These are phyloP conservation scores for Drosera spatulata DNA, from an alignment of 179 eudicot genomes.

Conservation along the genomic window DNA sequence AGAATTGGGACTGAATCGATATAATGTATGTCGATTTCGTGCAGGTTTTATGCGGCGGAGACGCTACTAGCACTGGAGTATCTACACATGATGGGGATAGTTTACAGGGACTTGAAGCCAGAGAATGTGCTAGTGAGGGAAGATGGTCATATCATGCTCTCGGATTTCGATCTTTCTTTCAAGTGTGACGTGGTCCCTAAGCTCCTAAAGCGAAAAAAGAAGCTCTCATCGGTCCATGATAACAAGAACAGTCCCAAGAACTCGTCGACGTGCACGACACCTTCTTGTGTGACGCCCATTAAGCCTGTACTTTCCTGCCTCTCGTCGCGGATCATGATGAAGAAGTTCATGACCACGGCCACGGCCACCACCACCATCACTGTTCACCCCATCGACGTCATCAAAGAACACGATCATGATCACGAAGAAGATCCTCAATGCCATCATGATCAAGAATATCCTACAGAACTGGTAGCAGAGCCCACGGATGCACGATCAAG, in stretches of 20 bases:
- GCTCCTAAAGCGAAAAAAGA: conserved; percentile 27
- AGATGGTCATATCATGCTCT: no score
- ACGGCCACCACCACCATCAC: conserved; percentile 25
- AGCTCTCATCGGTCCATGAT: conserved; percentile 2
- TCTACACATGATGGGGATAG: conserved; percentile 73
- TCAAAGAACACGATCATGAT: not conserved
- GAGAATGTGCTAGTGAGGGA: no score
- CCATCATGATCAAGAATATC: not conserved
- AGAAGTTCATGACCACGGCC: conserved; percentile 6
- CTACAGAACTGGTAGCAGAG: conserved; percentile 57
- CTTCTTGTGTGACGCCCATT: conserved; percentile 47
- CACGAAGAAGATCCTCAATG: no score
- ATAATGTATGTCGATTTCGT: not conserved
- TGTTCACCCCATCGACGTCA: conserved; percentile 12
- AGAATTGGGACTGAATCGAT: not conserved
- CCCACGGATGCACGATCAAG: conserved; percentile 60
- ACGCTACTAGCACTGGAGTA: conserved; percentile 63
- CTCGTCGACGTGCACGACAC: conserved; percentile 25
- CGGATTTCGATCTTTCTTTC: conserved; percentile 1
- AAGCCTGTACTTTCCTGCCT: conserved; percentile 72
- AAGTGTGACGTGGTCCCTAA: conserved; percentile 66
- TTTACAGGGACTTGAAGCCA: no score
- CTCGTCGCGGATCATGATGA: conserved; percentile 16
- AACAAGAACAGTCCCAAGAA: not conserved
- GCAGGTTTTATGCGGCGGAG: conserved; percentile 72